Percentiles rank a stretch among this genome's conserved stretches.
These are phyloP conservation scores for Gilbertella persicaria DNA, from an alignment of 371 early-diverging fungal species.

Conservation along the genomic window DNA sequence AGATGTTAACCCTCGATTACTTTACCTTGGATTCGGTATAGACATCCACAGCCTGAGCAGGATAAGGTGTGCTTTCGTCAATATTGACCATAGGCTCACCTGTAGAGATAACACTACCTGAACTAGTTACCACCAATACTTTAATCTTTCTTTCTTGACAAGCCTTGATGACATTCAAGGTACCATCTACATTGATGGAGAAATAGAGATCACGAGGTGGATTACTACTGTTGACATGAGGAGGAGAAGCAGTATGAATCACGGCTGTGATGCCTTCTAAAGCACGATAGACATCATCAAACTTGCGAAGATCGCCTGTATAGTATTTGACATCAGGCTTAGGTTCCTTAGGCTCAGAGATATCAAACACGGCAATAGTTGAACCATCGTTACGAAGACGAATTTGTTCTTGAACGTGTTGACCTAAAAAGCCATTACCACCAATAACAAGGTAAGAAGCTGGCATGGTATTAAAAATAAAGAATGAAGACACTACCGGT, in stretches of 20 bases:
- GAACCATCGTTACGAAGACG: constrained; percentile 64
- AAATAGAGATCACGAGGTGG: constrained; percentile 77
- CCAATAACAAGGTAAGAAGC: constrained; percentile 80
- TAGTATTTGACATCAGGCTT: constrained; percentile 61
- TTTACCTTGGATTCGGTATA: constrained; percentile 90
- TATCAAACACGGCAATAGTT: constrained; percentile 72
- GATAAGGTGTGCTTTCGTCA: constrained; percentile 79
- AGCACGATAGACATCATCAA: constrained; percentile 65
- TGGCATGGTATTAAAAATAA: background rate
- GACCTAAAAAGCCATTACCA: constrained; percentile 90
- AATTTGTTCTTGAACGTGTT: constrained; percentile 76
- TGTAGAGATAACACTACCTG: constrained; percentile 87
- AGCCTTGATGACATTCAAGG: constrained; percentile 79
- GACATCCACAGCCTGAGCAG: constrained; percentile 77
- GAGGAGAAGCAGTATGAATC: constrained; percentile 93
- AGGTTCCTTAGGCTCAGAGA: constrained; percentile 59
- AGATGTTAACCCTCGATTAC: background rate
- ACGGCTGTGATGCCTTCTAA: constrained; percentile 72
- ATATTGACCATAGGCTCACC: constrained; percentile 79
- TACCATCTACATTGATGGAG: constrained; percentile 90
- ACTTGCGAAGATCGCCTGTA: constrained; percentile 77
- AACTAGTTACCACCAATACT: constrained; percentile 84
- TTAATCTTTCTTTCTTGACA: constrained; percentile 69
- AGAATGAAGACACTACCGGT: background rate
- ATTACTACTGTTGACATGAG: constrained; percentile 87